Base-by-base conservation (phyloP, 768 basidiomycete species). In the Pseudohyphozyma bogoriensis region DNA sequence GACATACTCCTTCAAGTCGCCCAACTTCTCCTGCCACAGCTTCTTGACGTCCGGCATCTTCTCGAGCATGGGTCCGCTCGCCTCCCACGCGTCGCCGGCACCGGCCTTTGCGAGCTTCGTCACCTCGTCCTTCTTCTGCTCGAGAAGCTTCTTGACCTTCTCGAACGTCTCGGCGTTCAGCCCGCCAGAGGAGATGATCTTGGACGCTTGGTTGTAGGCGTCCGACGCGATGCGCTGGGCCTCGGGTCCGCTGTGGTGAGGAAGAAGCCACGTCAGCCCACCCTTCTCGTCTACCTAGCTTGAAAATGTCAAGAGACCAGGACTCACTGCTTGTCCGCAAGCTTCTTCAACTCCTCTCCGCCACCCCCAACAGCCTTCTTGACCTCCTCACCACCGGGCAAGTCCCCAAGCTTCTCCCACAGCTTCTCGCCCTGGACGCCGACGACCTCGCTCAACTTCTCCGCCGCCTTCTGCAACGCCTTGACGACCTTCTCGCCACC, bases 21-120 rank as follows among this genome's bases (percentile, higher is more conserved):
- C 29, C 18, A 70, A 39, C 35, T 64, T 64, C 51, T 70, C 62
- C 31, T 70, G 64, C 13, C 69, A 11, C 28, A 56, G 42, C 60
- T 70, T 59, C 66, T 67, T 61, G 36, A 68, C 62, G 49, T 66
- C 68, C 9, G 69, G 69, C 51, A 68, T 58, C 64, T 69, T 67
- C 28, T 70, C 57, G 20, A 70, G 60, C 35, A 44, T 55, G 9
- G 69, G 69, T 1, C 58, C 60, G 6, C 65, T 58, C 16, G 51
- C 52, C 29, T 54, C 44, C 62, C 66, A 70, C 1, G 68, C 69
- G 33, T 70, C 68, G 24, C 35, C 58, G 16, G 63, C 63, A 1
- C 64, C 59, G 55, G 65, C 58, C 42, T 62, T 54, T 28, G 63
- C 59, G 53, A 70, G 60, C 37, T 64, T 37, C 15, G 51, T 4